Conservation (phyloP, 169 alveolate species). For the Babesia caballi region DNA sequence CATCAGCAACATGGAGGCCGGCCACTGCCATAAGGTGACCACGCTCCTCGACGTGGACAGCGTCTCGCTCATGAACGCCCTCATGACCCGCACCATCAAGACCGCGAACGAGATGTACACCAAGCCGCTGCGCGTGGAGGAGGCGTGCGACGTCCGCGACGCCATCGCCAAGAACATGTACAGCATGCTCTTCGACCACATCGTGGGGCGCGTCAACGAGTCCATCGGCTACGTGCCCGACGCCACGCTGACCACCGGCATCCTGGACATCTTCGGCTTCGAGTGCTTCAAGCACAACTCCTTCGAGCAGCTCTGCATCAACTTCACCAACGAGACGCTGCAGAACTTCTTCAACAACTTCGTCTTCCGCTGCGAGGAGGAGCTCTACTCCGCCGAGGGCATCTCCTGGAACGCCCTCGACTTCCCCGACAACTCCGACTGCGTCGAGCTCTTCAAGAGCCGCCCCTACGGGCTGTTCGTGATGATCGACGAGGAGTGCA, state of each 20-base stretch:
- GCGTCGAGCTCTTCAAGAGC: slow-evolving; percentile 91
- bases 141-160: slow-evolving; percentile 88
- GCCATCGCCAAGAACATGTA: slow-evolving; percentile 95
- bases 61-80: slow-evolving; percentile 64
- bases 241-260: slow-evolving; percentile 82
- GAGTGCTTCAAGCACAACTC: slow-evolving; percentile 94
- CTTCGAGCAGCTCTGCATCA: slow-evolving; percentile 95
- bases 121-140: slow-evolving; percentile 77
- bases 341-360: slow-evolving; percentile 91
- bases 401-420: slow-evolving; percentile 92
- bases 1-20: slow-evolving; percentile 59
- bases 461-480: slow-evolving; percentile 82
- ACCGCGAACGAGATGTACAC: slow-evolving; percentile 76
- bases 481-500: slow-evolving; percentile 92
- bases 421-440: slow-evolving; percentile 94
- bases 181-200: slow-evolving; percentile 91
- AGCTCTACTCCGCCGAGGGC: slow-evolving; percentile 88
- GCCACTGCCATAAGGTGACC: slow-evolving; percentile 65
- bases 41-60: slow-evolving; percentile 68
- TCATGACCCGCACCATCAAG: slow-evolving; percentile 72
- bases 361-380: slow-evolving; percentile 93
- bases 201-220: slow-evolving; percentile 90
- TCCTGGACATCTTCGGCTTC: slow-evolving; percentile 96
- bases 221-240: slow-evolving; percentile 79
- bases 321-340: slow-evolving; percentile 95